Conservation (phyloP, 306 rosid genomes). For the Crotalaria pallida region DNA sequence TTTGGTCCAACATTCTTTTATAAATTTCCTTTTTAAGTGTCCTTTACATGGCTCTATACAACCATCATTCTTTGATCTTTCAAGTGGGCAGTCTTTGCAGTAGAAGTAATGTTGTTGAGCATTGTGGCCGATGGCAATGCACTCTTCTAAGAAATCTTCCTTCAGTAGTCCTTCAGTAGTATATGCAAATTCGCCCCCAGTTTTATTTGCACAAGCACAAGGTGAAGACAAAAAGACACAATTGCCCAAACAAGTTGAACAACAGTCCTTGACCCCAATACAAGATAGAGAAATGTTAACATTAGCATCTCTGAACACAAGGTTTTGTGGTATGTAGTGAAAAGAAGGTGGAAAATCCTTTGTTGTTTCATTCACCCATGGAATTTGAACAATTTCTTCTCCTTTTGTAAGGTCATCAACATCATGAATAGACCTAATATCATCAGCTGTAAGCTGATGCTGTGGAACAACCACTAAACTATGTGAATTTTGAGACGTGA, state of each 20-base stretch:
- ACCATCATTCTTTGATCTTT: slow-evolving; percentile 59
- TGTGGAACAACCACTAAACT: slow-evolving; percentile 54
- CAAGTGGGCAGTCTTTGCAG: slow-evolving; percentile 79
- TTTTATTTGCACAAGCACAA: slow-evolving; percentile 65
- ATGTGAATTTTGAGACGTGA: slow-evolving; percentile 22
- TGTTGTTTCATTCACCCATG: slow-evolving; percentile 68
- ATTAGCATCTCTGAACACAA: slow-evolving; percentile 59
- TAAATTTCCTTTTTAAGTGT: slow-evolving; percentile 69
- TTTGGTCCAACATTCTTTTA: slow-evolving; percentile 93
- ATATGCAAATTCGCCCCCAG: slow-evolving; percentile 66
- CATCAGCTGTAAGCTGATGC: slow-evolving; percentile 40
- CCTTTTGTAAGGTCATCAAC: slow-evolving; percentile 68
- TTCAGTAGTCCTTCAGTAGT: slow-evolving; percentile 51
- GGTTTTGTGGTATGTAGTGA: slow-evolving; percentile 57
- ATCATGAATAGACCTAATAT: slow-evolving; percentile 51
- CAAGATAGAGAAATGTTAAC: slow-evolving; percentile 51
- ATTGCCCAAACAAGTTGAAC: slow-evolving; percentile 72
- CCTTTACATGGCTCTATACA: slow-evolving; percentile 86
- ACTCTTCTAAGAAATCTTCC: slow-evolving; percentile 63
- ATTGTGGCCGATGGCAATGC: slow-evolving; percentile 47
- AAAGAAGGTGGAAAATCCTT: slow-evolving; percentile 49
- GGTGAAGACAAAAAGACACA: slow-evolving; percentile 44
- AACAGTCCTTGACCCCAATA: slow-evolving; percentile 55
- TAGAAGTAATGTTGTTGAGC: slow-evolving; percentile 44
- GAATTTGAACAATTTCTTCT: slow-evolving; percentile 62